phyloP scores from a whole-genome alignment of 345 rosid genomes.

The Populus alba region DNA sequence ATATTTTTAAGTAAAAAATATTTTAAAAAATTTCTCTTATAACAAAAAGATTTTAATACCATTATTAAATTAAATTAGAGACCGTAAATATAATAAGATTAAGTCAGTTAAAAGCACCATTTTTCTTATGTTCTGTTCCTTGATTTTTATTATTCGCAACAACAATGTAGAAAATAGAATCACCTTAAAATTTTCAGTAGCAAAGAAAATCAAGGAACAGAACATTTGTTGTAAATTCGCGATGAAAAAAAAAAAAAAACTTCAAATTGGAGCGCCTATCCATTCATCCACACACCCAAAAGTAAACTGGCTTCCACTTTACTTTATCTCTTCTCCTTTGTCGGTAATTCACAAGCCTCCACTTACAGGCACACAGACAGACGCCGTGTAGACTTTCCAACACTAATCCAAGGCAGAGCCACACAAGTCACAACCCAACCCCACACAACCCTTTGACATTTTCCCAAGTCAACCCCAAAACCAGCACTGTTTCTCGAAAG shows the following conservation, averaged over 20 bases:
- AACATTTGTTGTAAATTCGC: background rate
- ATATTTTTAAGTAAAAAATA: rapidly evolving
- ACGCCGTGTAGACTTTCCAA: constrained; percentile 12
- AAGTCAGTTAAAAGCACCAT: background rate
- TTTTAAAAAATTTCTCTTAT: too few relatives aligned
- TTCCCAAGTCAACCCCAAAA: constrained; percentile 45
- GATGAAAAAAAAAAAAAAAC: background rate
- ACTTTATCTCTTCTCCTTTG: constrained; percentile 8
- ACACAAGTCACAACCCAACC: background rate
- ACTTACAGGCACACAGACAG: background rate
- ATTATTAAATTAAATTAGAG: too few relatives aligned
- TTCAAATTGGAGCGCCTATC: background rate
- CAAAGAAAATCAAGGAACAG: background rate
- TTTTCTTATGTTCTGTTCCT: too few relatives aligned
- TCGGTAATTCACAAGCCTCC: constrained; percentile 37
- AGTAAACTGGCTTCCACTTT: background rate
- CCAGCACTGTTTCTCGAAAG: constrained; percentile 30
- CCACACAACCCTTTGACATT: constrained; percentile 46
- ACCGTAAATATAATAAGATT: too few relatives aligned
- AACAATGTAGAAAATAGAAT: background rate
- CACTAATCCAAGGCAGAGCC: background rate
- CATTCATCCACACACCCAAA: background rate
- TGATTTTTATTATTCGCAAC: too few relatives aligned
- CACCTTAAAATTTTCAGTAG: too few relatives aligned
- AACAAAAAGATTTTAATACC: background rate